Conservation (phyloP, 1,284 basidiomycete genomes). For the Sphagnurus paluster region DNA sequence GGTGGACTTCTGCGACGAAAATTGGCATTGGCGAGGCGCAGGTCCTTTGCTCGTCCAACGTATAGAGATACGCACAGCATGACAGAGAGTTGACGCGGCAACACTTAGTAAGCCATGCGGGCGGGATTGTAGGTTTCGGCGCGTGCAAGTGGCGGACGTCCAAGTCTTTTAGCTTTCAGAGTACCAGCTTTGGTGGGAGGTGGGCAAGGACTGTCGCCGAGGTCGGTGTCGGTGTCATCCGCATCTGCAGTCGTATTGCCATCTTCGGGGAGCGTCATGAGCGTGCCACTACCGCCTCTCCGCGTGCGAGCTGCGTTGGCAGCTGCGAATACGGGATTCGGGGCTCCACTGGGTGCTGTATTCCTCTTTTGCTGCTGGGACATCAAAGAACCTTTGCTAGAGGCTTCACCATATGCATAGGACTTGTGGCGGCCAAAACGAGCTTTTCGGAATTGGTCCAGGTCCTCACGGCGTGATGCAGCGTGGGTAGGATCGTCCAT, state of each 20-base stretch:
- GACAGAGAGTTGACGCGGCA: slow-evolving; percentile 1
- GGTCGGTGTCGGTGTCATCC: slow-evolving; percentile 73
- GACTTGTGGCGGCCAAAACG: slow-evolving; percentile 87
- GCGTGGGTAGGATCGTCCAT: slow-evolving; percentile 94
- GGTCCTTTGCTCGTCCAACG: slow-evolving; percentile 4
- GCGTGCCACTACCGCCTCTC: slow-evolving; percentile 39
- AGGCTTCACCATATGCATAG: slow-evolving; percentile 80
- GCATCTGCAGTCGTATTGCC: slow-evolving; percentile 52
- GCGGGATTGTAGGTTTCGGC: slow-evolving; percentile 67
- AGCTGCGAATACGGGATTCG: slow-evolving; percentile 62
- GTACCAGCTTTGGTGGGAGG: slow-evolving; percentile 57
- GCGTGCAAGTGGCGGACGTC: slow-evolving; percentile 46
- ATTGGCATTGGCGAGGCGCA: slow-evolving; percentile 12
- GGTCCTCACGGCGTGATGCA: slow-evolving; percentile 77
- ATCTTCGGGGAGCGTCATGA: slow-evolving; percentile 69
- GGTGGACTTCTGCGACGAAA: slow-evolving; percentile 4
- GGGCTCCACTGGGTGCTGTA: slow-evolving; percentile 52
- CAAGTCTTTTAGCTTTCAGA: slow-evolving; percentile 57
- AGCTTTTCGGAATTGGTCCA: slow-evolving; percentile 89
- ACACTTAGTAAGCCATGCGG: slow-evolving; percentile 48
- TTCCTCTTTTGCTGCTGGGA: slow-evolving; percentile 55
- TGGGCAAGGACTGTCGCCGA: slow-evolving; percentile 81
- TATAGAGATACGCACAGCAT: too few species aligned
- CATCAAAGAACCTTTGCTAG: slow-evolving; percentile 35
- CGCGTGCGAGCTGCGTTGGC: slow-evolving; percentile 62